Evolutionary conservation across 805 yeast genomes (phyloP), one percentile per base, ranked within the genome.

Genomic region (Scheffersomyces spartinae): DNA sequence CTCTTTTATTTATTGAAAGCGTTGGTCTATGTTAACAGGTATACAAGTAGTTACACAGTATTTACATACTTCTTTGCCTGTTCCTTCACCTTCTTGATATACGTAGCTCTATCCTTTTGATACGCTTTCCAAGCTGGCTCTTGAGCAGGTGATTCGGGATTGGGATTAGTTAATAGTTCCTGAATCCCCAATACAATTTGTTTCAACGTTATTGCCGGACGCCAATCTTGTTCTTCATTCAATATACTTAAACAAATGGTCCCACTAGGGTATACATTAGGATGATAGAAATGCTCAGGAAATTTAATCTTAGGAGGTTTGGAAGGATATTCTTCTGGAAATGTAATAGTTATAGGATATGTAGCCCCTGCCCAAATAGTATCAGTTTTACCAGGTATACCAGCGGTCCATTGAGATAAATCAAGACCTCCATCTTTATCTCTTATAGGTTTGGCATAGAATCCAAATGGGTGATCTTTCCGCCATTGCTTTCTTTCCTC

Each of bases 401-500:
- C 97, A 10, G 95, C 93, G 9, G 72, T 73, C 99, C 99, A 91
- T 42, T 55, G 67, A 44, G 80, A 79, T 34, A 91, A 62, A 50
- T 91, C 85, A 34, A 91, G 61, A 1, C 84, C 60, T 3, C 98
- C 98, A 43, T 85, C 94, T 2, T 61, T 43, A n/a, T 65, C 61
- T 48, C 81, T 86, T 14, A 57, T 46, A 9, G 99, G 99, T 45
- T 83, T 82, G 19, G 99, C 99, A 39, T 58, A 86, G 53, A 91
- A 91, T 6, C 97, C 97, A 53, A 86, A 91, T 0, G 99, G 99
- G 48, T 91, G 99, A 49, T 85, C 95, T 49, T 84, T 88, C 40
- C 99, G 74, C 99, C 99, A 91, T 50, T 80, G 84, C 55, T 86
- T 88, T 52, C 98, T 76, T 37, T 88, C 98, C 52, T 85, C 94